These are phyloP conservation scores for Cymbidium sinense DNA, from an alignment of 106 monocot species.

Conservation along the genomic window DNA sequence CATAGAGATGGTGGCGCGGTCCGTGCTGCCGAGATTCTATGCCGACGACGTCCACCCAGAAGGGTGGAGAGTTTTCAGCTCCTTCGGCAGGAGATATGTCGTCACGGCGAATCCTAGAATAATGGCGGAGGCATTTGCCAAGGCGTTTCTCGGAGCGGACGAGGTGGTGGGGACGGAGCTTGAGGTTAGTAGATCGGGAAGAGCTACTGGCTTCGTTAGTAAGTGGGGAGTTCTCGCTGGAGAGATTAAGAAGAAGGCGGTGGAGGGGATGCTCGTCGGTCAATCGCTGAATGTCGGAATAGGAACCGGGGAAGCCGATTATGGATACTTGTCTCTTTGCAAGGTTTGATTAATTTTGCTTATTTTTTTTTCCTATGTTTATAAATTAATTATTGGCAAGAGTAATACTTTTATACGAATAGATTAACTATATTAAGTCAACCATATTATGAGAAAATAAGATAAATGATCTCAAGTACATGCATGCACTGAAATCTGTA, in stretches of 20 bases:
- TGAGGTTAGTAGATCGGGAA: constrained; percentile 30
- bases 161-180: constrained; percentile 50
- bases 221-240: constrained; percentile 8
- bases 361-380: neutral
- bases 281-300: constrained; percentile 14
- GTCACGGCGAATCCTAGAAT: constrained; percentile 37
- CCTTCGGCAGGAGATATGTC: constrained; percentile 26
- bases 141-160: constrained; percentile 40
- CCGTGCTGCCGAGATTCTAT: constrained; percentile 66
- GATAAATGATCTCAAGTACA: no score
- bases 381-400: no score
- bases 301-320: constrained; percentile 8
- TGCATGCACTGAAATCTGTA: no score
- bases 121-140: constrained; percentile 58
- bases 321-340: constrained; percentile 30
- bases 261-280: constrained; percentile 13
- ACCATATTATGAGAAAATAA: no score
- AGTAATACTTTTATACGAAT: no score
- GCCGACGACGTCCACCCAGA: constrained; percentile 41
- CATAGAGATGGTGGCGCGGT: constrained; percentile 46
- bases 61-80: constrained; percentile 49
- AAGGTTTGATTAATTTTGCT: constrained; percentile 20
- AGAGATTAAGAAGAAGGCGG: constrained; percentile 10
- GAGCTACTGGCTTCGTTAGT: constrained; percentile 44
- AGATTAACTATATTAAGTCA: no score